Evolutionary conservation across 176 grass and related monocot species (phyloP), one percentile per base, ranked within the genome.

Genomic region (Cymbopogon citratus): DNA sequence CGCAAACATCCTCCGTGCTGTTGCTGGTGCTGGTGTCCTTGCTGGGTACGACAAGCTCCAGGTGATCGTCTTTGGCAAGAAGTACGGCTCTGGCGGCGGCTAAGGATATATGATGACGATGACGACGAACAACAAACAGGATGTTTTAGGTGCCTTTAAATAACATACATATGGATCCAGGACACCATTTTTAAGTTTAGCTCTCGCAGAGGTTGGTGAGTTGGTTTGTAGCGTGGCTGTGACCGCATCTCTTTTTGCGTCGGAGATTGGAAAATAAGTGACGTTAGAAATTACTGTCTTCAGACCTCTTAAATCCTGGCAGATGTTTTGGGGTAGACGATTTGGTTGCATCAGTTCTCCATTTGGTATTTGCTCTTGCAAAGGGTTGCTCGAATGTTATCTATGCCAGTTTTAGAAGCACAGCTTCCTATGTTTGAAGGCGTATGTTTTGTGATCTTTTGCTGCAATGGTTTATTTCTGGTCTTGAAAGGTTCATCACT

Each of bases 1-100:
- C 11, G 86, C 86, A 0, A 91, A 91, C 72, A 91, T 91, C 28
- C 89, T 88, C 10, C 85, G 89, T 68, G 89, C 82, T 11, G 86
- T 91, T 41, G 89, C 89, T 46, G 89, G 89, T 68, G 89, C 89
- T 69, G 89, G 89, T 63, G 89, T 91, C 51, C 89, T 91, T 78
- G 81, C 89, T 27, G 81, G 85, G 24, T 91, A 91, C 0, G 89
- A 91, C 56, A 88, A 85, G 82, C 82, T 91, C 24, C 89, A 91
- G 86, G 82, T 91, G 57, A 51, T 91, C 0, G 76, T 54, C 77
- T 88, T 91, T 7, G 89, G 89, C n/a, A 85, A 91, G 89, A 91
- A 91, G 59, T 91, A 91, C 3, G 86, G 89, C 4, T 91, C 89
- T 7, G 89, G 89, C 2, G 74, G 81, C 0, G 89, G 89, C 72